Percentiles rank a stretch among this genome's conserved stretches.
These are phyloP conservation scores for Trichosporon sp. DNA, from an alignment of 1,284 basidiomycete species.

Conservation along the genomic window DNA sequence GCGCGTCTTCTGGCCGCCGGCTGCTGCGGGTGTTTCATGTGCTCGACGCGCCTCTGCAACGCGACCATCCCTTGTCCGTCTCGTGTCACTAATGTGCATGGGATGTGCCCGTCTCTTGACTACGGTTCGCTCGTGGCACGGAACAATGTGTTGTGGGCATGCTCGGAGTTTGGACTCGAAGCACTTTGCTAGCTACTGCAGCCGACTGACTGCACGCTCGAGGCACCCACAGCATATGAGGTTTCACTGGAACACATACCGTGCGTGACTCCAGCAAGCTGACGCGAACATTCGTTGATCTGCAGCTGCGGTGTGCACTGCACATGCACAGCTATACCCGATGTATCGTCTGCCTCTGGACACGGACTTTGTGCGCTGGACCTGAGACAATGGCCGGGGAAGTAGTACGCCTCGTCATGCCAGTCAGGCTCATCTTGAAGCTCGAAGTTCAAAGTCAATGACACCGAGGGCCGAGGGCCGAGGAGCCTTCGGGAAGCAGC, in stretches of 20 bases:
- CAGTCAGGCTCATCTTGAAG: neutral
- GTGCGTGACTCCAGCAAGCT: neutral
- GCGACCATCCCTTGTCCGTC: neutral
- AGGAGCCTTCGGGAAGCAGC: neutral
- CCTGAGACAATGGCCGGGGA: neutral
- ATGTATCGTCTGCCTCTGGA: neutral
- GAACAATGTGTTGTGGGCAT: neutral
- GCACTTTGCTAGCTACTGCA: no score
- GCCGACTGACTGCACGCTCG: no score
- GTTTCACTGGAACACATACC: neutral
- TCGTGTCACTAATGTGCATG: neutral
- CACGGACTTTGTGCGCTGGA: neutral
- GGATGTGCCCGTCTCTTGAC: neutral
- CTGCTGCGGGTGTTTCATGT: slow-evolving; percentile 10
- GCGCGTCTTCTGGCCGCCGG: neutral
- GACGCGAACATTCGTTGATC: neutral
- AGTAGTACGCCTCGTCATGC: neutral
- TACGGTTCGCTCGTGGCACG: neutral
- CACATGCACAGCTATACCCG: neutral
- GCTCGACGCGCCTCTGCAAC: neutral
- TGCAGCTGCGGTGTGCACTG: neutral
- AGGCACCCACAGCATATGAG: neutral
- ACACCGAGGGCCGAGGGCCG: neutral
- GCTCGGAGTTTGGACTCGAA: neutral
- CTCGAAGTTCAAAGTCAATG: neutral